phyloP scores from a whole-genome alignment of 805 yeast genomes.

The Hanseniaspora taiwanica region DNA sequence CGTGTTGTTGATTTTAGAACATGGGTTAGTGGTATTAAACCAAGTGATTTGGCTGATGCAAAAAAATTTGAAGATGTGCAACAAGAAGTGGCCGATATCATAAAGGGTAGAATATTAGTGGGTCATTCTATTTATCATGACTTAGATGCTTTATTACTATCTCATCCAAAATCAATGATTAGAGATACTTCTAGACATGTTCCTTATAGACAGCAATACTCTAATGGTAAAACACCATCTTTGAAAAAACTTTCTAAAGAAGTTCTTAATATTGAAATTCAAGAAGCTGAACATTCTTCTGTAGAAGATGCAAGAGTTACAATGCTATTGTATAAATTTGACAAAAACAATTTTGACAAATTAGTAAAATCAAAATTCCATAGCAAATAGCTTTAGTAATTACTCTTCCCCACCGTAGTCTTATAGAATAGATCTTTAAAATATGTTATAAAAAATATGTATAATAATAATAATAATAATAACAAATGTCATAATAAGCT shows the following conservation, averaged over 20 bases:
- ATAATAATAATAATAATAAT: too few relatives aligned
- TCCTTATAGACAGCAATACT: slow-evolving; percentile 39
- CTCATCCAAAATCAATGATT: slow-evolving; percentile 49
- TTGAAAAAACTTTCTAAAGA: slow-evolving; percentile 51
- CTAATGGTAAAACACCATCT: slow-evolving; percentile 61
- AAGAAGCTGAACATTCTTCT: slow-evolving; percentile 67
- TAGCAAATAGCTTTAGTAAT: too few relatives aligned
- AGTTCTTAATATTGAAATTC: slow-evolving; percentile 48
- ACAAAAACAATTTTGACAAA: slow-evolving; percentile 49
- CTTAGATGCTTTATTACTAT: slow-evolving; percentile 47
- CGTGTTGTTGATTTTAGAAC: slow-evolving; percentile 85
- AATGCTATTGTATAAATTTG: slow-evolving; percentile 60
- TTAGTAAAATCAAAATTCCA: background rate
- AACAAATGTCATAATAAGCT: too few relatives aligned
- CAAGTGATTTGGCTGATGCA: slow-evolving; percentile 56
- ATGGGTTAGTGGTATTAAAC: slow-evolving; percentile 77
- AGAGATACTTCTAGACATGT: slow-evolving; percentile 63
- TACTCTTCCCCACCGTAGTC: too few relatives aligned
- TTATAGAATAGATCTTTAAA: too few relatives aligned
- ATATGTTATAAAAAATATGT: too few relatives aligned
- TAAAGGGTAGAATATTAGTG: slow-evolving; percentile 47
- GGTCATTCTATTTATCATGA: slow-evolving; percentile 85
- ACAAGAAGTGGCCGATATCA: slow-evolving; percentile 34
- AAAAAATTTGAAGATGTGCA: slow-evolving; percentile 58
- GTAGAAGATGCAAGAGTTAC: slow-evolving; percentile 86